Percentiles rank a stretch among this genome's conserved stretches.
Conservation (phyloP, 2,329 filamentous ascomycete species). For the Colletotrichum sp. region DNA sequence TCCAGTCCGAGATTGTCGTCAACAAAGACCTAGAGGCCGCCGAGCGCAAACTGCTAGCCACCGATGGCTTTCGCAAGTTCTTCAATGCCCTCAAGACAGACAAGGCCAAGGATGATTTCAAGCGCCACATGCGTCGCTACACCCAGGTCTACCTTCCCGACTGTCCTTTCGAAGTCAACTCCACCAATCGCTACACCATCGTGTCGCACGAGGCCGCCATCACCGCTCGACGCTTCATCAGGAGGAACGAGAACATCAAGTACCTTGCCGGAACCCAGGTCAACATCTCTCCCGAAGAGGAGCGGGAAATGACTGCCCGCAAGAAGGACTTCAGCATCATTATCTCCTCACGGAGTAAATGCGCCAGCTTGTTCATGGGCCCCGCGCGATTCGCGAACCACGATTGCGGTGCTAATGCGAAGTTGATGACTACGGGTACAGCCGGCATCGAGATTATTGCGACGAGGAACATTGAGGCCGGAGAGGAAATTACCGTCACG, state of each 20-base stretch:
- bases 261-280: constrained; percentile 93
- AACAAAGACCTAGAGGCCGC: constrained; percentile 74
- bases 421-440: constrained; percentile 80
- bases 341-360: constrained; percentile 89
- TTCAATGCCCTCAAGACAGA: constrained; percentile 69
- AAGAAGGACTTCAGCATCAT: constrained; percentile 98
- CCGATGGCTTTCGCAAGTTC: constrained; percentile 78
- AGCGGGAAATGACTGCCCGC: constrained; percentile 77
- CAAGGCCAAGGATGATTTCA: constrained; percentile 84
- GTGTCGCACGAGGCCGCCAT: constrained; percentile 87
- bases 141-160: constrained; percentile 92
- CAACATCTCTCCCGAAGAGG: constrained; percentile 89
- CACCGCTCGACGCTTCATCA: constrained; percentile 79
- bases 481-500: constrained; percentile 95
- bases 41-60: constrained; percentile 73
- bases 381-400: constrained; percentile 97
- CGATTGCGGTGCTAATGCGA: constrained; percentile 92
- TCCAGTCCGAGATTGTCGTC: constrained; percentile 73
- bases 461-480: constrained; percentile 78
- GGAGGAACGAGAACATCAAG: constrained; percentile 84
- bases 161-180: constrained; percentile 89
- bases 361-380: constrained; percentile 89
- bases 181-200: constrained; percentile 95
- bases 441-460: constrained; percentile 93
- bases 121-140: constrained; percentile 85